Evolutionary conservation across 1,139 yeast genomes (phyloP), one percentile per base, ranked within the genome.

Genomic region (Pichia cactophila): DNA sequence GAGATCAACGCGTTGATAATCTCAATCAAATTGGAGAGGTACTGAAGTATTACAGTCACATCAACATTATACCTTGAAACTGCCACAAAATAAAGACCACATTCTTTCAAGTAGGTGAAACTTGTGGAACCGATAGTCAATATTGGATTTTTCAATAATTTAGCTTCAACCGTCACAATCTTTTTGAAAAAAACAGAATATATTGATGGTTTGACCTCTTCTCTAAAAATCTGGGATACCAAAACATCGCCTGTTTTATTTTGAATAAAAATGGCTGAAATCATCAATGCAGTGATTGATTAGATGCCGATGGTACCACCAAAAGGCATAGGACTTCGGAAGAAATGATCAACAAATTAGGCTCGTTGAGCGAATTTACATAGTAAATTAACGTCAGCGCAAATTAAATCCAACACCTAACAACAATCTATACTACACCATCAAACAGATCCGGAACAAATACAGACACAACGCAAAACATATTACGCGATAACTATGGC

Each of bases 61-160:
- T 92, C 96, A 42, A 84, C 88, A 63, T 92, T 92, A 44, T 90
- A 83, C 54, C 97, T 75, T 1, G 95, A 79, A 20, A 90, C 92
- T 0, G 90, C 95, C 17, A 90, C 95, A 14, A 88, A 63, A 84
- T 95, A 92, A 23, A 92, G 60, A 50, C 75, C 72, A 16, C 82
- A 83, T 49, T 82, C 78, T 56, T 80, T 78, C 45, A 87, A 83
- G 61, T 89, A 90, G 44, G 89, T 74, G 63, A 90, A 92, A 0
- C 96, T 85, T 0, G 97, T 92, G 0, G 96, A 86, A 3, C 98
- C 98, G 41, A 92, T 69, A 0, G 97, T 92, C 49, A 90, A 69
- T 7, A 92, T 82, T 0, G 98, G 98, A 3, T 95, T 83, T 55
- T 86, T 74, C 33, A 73, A 69, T 59, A 76, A 61, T 54, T 77